Evolutionary conservation across 108 stramenopile genomes (phyloP).

Genomic region (Mayamaea pseudoterrestris): DNA sequence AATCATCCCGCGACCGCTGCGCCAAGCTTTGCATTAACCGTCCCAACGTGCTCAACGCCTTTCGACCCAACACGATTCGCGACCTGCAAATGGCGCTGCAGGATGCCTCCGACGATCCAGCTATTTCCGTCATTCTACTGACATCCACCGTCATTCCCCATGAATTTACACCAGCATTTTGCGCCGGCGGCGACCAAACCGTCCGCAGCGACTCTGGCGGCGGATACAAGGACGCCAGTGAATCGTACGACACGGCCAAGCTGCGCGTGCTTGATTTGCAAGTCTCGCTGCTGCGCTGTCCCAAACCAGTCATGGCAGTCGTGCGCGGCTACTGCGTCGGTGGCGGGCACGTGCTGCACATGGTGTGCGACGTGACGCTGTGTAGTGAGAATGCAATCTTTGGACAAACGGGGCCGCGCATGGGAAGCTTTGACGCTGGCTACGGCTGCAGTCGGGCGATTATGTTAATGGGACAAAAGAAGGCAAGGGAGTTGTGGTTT

Average conservation of each 20-base stretch:
- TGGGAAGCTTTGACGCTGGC: slow-evolving; percentile 92
- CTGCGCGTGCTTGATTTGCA: slow-evolving; percentile 81
- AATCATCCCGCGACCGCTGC: slow-evolving; percentile 45
- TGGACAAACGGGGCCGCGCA: slow-evolving; percentile 87
- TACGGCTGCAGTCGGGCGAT: slow-evolving; percentile 87
- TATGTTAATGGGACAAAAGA: slow-evolving; percentile 85
- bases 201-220: slow-evolving; percentile 68
- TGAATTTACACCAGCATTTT: slow-evolving; percentile 75
- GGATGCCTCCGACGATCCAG: slow-evolving; percentile 69
- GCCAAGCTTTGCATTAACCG: slow-evolving; percentile 84
- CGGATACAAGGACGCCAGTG: slow-evolving; percentile 86
- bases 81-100: slow-evolving; percentile 77
- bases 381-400: slow-evolving; percentile 74
- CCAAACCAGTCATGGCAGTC: slow-evolving; percentile 89
- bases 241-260: slow-evolving; percentile 51
- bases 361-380: slow-evolving; percentile 86
- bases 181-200: slow-evolving; percentile 88
- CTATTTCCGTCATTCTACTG: slow-evolving; percentile 70
- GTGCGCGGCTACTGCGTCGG: slow-evolving; percentile 92
- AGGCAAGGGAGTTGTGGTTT: slow-evolving; percentile 91
- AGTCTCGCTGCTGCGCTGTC: slow-evolving; percentile 88
- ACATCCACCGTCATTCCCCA: slow-evolving; percentile 38
- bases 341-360: slow-evolving; percentile 92
- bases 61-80: slow-evolving; percentile 88
- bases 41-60: slow-evolving; percentile 80